A percentile compares a stretch with the other conserved stretches of the same genome.
phyloP scores from a whole-genome alignment of 306 rosid species.

The Abrus pulchellus region DNA sequence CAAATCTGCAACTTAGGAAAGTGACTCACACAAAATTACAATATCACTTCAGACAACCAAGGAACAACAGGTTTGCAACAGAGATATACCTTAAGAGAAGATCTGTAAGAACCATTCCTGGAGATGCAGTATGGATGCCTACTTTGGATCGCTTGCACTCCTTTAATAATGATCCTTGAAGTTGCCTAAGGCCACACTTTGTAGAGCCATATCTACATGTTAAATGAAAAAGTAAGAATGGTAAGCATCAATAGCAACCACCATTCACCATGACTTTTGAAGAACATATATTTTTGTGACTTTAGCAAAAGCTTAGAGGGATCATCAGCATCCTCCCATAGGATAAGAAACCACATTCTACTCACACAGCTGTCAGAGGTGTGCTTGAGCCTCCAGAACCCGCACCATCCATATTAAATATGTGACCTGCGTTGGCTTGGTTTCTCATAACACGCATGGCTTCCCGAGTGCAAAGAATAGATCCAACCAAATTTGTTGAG shows the following conservation, averaged over 20 bases:
- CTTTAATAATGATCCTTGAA: slow-evolving; percentile 84
- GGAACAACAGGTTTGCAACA: slow-evolving; percentile 30
- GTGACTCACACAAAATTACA: not conserved
- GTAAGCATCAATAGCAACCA: slow-evolving; percentile 45
- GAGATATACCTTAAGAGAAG: slow-evolving; percentile 76
- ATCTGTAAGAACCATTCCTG: slow-evolving; percentile 98
- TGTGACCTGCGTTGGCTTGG: slow-evolving; percentile 84
- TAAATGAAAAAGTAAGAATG: slow-evolving; percentile 27
- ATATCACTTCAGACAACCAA: not conserved
- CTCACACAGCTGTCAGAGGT: slow-evolving; percentile 97
- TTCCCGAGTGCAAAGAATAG: slow-evolving; percentile 91
- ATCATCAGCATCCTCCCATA: slow-evolving; percentile 13
- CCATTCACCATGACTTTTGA: slow-evolving; percentile 30
- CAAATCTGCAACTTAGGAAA: not conserved
- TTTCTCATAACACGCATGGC: slow-evolving; percentile 83
- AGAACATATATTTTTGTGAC: slow-evolving; percentile 7
- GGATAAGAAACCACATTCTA: slow-evolving; percentile 38
- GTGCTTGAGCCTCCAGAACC: slow-evolving; percentile 99
- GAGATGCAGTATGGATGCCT: slow-evolving; percentile 95
- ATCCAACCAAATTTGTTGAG: slow-evolving; percentile 92
- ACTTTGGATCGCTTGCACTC: slow-evolving; percentile 88
- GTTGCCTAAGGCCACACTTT: slow-evolving; percentile 92
- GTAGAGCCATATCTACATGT: slow-evolving; percentile 89
- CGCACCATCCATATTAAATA: slow-evolving; percentile 97
- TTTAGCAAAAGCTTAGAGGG: slow-evolving; percentile 1